phyloP scores from a whole-genome alignment of 2,329 filamentous ascomycete species.

The Blastomyces parvus region DNA sequence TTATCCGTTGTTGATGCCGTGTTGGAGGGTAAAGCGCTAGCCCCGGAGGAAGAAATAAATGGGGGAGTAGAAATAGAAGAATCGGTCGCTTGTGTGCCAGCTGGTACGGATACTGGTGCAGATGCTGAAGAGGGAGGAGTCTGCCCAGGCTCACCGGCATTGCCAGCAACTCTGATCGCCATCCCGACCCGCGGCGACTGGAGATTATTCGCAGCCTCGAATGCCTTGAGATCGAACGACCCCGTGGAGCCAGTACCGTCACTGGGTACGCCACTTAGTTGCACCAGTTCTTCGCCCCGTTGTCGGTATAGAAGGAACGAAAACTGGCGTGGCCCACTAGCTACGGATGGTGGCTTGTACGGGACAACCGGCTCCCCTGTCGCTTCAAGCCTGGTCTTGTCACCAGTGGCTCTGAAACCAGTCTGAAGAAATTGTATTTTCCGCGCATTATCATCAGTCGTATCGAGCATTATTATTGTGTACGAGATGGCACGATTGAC shows the following conservation, averaged over 20 bases:
- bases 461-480: constrained; percentile 14
- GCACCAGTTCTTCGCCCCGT: neutral
- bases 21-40: neutral
- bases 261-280: neutral
- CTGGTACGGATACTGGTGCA: neutral
- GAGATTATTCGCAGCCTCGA: constrained; percentile 7
- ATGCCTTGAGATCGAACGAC: constrained; percentile 3
- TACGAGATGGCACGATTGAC: constrained; percentile 11
- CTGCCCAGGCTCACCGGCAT: neutral
- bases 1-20: neutral
- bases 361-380: constrained; percentile 3
- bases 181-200: constrained; percentile 2
- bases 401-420: constrained; percentile 11
- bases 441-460: constrained; percentile 6
- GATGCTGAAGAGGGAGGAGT: neutral
- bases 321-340: constrained; percentile 9
- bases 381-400: constrained; percentile 13
- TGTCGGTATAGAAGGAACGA: constrained; percentile 13
- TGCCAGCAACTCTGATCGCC: constrained; percentile 3
- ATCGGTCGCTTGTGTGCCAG: neutral
- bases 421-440: constrained; percentile 12
- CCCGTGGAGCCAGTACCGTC: neutral
- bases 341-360: constrained; percentile 9
- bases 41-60: neutral
- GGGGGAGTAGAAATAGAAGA: neutral